Conservation (phyloP, 1,284 basidiomycete genomes). For the Trichosporon sp. region DNA sequence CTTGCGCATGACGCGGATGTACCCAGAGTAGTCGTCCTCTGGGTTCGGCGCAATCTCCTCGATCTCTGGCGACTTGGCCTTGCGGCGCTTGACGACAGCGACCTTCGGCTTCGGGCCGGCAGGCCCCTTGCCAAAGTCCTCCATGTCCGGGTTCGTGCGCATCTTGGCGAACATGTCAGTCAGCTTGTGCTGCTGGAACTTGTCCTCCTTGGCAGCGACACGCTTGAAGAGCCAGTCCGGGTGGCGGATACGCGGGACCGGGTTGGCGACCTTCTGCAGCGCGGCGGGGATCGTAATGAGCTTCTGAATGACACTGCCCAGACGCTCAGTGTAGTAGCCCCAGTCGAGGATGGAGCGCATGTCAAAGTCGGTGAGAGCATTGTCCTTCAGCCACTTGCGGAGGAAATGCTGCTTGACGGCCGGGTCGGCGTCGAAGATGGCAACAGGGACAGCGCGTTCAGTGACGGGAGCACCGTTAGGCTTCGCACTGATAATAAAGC, state of each 20-base stretch:
- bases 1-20: slow-evolving; percentile 72
- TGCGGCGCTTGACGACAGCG: slow-evolving; percentile 57
- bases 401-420: slow-evolving; percentile 83
- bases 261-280: slow-evolving; percentile 94
- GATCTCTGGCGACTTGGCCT: slow-evolving; percentile 36
- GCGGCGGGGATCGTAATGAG: slow-evolving; percentile 99
- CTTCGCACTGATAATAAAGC: slow-evolving; percentile 96
- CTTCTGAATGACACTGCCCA: slow-evolving; percentile 98
- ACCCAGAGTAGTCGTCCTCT: slow-evolving; percentile 64
- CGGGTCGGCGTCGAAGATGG: slow-evolving; percentile 95
- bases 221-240: slow-evolving; percentile 96
- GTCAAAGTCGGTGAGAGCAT: slow-evolving; percentile 79
- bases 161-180: slow-evolving; percentile 83
- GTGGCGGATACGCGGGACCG: slow-evolving; percentile 90
- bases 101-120: slow-evolving; percentile 37
- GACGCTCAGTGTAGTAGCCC: slow-evolving; percentile 96
- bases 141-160: slow-evolving; percentile 36
- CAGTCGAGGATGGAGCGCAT: slow-evolving; percentile 94
- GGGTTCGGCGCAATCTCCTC: slow-evolving; percentile 54
- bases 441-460: slow-evolving; percentile 94
- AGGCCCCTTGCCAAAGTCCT: slow-evolving; percentile 54
- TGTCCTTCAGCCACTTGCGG: slow-evolving; percentile 95
- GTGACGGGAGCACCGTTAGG: slow-evolving; percentile 93
- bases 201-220: slow-evolving; percentile 84
- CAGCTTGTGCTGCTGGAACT: slow-evolving; percentile 95